Evolutionary conservation across 2,329 filamentous ascomycete genomes (phyloP), one percentile per base, ranked within the genome.

Genomic region (Phoma herbarum): DNA sequence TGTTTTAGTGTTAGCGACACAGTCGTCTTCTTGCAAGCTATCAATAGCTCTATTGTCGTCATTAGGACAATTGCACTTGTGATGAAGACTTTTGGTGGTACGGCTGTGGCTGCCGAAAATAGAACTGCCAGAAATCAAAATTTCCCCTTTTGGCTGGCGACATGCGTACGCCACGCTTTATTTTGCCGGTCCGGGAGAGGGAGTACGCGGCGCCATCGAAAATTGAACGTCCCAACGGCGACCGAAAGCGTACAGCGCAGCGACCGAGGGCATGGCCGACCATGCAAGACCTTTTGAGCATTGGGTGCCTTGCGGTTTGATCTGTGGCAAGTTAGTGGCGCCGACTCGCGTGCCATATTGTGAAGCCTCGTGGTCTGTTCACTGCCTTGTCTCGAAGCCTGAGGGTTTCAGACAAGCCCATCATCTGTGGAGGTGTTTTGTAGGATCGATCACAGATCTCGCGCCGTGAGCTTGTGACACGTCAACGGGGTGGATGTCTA

Each of bases 191-290:
- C 25, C 56, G 56, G 49, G 56, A 59, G 49, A 44, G 53, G 46
- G 53, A 57, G 37, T 45, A 53, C 49, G 56, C 50, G 56, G 56
- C 56, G 49, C 56, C 49, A 58, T 14, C 23, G 37, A 49, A 50
- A 37, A 50, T 12, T 39, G 46, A 44, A 53, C 45, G 50, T 31
- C 50, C 45, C 41, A 53, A 59, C 50, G 50, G 56, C 45, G 23
- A 53, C 56, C 39, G 49, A 59, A 35, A 41, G 37, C 20, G 20
- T 18, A 39, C 44, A 53, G 29, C 39, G 39, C 45, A 44, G 45
- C 37, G 28, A 45, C 39, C 49, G 56, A 53, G 44, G 9, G n/a
- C 45, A 51, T 26, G 46, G 41, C 50, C 42, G 37, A 39, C 45
- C 37, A 22, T 49, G 56, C 50, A 25, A 12, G 25, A 25, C 20